Conservation (phyloP, 2,329 filamentous ascomycete species). For the Chrysosporium keratinophilum region DNA sequence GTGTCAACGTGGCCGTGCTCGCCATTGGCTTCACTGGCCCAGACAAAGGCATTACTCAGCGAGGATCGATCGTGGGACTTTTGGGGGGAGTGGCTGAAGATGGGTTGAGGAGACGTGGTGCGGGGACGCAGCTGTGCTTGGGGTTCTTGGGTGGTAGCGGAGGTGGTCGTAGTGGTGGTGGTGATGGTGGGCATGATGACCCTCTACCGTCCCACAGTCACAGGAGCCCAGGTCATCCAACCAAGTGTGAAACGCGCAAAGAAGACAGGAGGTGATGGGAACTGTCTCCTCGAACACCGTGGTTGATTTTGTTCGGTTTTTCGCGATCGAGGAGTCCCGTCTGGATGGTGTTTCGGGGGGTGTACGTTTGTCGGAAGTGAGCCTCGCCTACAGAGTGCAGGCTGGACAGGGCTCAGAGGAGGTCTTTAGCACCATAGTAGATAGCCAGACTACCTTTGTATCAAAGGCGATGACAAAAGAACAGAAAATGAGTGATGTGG, state of each 20-base stretch:
- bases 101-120: conserved; percentile 26
- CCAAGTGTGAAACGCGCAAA: background rate
- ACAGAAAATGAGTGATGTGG: background rate
- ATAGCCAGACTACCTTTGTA: background rate
- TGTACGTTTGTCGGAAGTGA: background rate
- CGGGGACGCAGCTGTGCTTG: conserved; percentile 27
- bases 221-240: background rate
- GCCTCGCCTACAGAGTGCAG: background rate
- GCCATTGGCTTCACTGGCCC: conserved; percentile 38
- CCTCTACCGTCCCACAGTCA: background rate
- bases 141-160: conserved; percentile 23
- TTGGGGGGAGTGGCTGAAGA: conserved; percentile 33
- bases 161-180: conserved; percentile 30
- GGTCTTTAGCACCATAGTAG: conserved; percentile 4
- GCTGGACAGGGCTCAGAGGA: background rate
- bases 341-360: background rate
- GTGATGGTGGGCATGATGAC: conserved; percentile 32
- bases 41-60: conserved; percentile 38
- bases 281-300: background rate
- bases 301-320: background rate
- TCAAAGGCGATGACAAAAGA: background rate
- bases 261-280: background rate
- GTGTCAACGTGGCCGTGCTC: conserved; percentile 33
- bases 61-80: conserved; percentile 38
- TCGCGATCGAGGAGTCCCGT: background rate